Conservation (phyloP, 345 rosid genomes). For the Arabis hirsuta region DNA sequence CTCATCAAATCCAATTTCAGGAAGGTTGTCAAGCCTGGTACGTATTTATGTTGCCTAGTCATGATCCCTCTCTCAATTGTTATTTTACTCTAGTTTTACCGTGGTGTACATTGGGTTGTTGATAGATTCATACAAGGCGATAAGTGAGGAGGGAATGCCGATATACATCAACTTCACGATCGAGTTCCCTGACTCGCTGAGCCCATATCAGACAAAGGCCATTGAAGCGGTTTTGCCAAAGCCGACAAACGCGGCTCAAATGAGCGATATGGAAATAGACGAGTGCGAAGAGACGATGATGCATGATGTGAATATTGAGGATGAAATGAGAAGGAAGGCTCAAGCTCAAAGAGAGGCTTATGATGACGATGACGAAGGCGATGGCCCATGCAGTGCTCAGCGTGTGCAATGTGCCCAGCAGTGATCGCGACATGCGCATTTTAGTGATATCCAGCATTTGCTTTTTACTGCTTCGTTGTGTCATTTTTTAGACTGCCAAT, state of each 20-base stretch:
- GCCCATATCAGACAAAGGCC: constrained; percentile 69
- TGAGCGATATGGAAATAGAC: constrained; percentile 84
- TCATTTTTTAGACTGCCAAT: constrained; percentile 32
- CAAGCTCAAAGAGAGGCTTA: constrained; percentile 62
- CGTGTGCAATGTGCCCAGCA: constrained; percentile 85
- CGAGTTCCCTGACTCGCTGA: constrained; percentile 86
- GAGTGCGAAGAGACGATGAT: constrained; percentile 90
- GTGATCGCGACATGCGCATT: constrained; percentile 38
- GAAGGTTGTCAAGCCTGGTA: constrained; percentile 92
- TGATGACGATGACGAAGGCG: constrained; percentile 58
- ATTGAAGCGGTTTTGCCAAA: constrained; percentile 68
- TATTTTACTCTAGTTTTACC: neutral
- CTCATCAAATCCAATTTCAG: constrained; percentile 82
- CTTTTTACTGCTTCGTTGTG: constrained; percentile 6
- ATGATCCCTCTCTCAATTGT: neutral
- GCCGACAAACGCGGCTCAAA: constrained; percentile 43
- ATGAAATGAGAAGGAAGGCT: constrained; percentile 84
- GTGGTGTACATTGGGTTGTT: constrained; percentile 10
- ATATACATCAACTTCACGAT: constrained; percentile 74
- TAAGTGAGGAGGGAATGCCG: constrained; percentile 92
- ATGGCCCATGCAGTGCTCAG: constrained; percentile 52
- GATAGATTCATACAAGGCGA: constrained; percentile 76
- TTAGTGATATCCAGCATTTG: constrained; percentile 31
- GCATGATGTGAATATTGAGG: constrained; percentile 77
- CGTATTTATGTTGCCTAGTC: constrained; percentile 11